phyloP scores from a whole-genome alignment of 139 green algal genomes.

The Volvox reticuliferus region DNA sequence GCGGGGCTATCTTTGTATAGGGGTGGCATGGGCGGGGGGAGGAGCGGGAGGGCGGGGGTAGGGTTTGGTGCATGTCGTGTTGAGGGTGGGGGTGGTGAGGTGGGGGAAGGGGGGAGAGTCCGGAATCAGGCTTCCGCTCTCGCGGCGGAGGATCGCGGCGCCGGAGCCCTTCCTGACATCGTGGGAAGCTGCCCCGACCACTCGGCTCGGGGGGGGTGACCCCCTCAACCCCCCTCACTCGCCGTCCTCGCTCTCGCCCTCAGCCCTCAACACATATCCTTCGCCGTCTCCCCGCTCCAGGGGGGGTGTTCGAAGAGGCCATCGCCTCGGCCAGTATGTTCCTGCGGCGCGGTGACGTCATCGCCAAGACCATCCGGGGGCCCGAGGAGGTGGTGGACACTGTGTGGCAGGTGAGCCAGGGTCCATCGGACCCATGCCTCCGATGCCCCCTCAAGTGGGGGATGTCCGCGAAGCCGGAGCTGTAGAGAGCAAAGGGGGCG shows the following conservation, averaged over 20 bases:
- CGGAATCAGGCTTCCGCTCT: not conserved
- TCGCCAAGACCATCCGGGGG: conserved; percentile 58
- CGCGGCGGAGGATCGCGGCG: too few relatives aligned
- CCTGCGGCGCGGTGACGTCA: conserved; percentile 31
- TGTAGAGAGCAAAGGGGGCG: too few relatives aligned
- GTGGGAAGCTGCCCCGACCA: not conserved
- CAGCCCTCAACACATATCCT: not conserved
- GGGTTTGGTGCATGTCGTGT: not conserved
- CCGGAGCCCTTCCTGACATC: not conserved
- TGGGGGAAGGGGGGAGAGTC: not conserved
- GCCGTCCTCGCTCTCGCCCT: not conserved
- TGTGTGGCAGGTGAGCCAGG: conserved; percentile 45
- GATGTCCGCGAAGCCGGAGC: too few relatives aligned
- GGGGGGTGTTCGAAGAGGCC: conserved; percentile 78
- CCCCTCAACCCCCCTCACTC: not conserved
- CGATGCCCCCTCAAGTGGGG: too few relatives aligned
- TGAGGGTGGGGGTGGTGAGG: not conserved
- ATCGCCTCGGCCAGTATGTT: conserved; percentile 65
- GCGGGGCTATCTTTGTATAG: too few relatives aligned
- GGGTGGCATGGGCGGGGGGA: not conserved
- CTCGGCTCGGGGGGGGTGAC: too few relatives aligned
- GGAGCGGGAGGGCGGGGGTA: not conserved
- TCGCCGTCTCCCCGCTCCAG: not conserved
- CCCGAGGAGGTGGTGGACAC: conserved; percentile 55
- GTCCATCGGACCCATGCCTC: too few relatives aligned